phyloP scores from a whole-genome alignment of 257 asterid species.

The Solanum appendiculatum region DNA sequence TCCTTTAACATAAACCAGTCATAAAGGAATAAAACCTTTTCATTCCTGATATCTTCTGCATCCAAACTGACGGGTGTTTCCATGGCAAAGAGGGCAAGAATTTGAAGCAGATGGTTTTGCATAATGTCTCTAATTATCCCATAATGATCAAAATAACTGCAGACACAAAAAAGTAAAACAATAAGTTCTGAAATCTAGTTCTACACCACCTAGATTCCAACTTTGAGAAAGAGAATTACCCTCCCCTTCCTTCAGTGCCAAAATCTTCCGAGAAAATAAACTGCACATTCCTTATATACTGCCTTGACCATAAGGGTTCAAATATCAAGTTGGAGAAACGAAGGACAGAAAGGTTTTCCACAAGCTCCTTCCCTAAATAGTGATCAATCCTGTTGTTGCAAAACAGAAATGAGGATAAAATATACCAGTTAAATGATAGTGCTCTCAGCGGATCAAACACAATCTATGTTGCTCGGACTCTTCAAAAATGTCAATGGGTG shows the following conservation, averaged over 20 bases:
- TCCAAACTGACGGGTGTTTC: conserved; percentile 98
- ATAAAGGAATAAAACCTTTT: conserved; percentile 48
- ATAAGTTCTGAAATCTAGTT: neutral
- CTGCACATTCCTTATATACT: conserved; percentile 89
- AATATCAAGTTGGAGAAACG: conserved; percentile 92
- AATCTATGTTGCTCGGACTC: too few relatives aligned
- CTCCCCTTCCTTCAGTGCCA: conserved; percentile 99
- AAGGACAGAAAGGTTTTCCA: conserved; percentile 91
- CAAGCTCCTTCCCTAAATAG: conserved; percentile 97
- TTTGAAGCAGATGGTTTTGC: conserved; percentile 98
- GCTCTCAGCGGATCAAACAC: neutral
- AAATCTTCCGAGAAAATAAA: conserved; percentile 94
- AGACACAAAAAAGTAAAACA: conserved; percentile 3
- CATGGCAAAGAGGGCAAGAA: conserved; percentile 95
- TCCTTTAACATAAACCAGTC: neutral
- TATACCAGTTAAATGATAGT: neutral
- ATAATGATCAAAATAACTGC: conserved; percentile 86
- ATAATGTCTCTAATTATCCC: conserved; percentile 95
- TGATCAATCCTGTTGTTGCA: conserved; percentile 74
- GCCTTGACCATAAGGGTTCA: conserved; percentile 96
- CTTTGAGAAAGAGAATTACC: conserved; percentile 38
- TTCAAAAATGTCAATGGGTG: too few relatives aligned
- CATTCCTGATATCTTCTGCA: conserved; percentile 95
- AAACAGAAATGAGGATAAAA: neutral
- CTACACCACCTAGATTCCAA: neutral